Evolutionary conservation across 1,284 basidiomycete genomes (phyloP).

Genomic region (Erythrobasidium hasegawianum): DNA sequence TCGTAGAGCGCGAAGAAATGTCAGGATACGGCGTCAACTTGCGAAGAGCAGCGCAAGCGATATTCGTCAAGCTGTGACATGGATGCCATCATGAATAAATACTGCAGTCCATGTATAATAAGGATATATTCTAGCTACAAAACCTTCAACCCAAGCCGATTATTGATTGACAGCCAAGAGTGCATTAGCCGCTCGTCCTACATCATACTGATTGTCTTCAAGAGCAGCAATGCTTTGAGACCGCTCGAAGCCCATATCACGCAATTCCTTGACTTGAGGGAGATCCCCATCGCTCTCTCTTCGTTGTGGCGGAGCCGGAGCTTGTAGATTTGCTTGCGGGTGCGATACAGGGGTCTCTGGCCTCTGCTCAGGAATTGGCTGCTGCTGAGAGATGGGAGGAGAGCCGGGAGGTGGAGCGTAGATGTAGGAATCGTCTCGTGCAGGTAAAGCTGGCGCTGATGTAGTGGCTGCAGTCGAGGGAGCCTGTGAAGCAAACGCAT

Average conservation of each 20-base stretch:
- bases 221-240: conserved; percentile 71
- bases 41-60: too few species aligned
- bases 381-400: conserved; percentile 21
- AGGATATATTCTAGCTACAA: background rate
- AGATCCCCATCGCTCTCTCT: conserved; percentile 61
- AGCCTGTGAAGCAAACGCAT: too few species aligned
- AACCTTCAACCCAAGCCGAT: background rate
- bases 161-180: conserved; percentile 52
- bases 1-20: too few species aligned
- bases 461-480: background rate
- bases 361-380: background rate
- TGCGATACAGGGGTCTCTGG: background rate
- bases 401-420: conserved; percentile 15
- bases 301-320: conserved; percentile 7
- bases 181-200: conserved; percentile 67
- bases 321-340: background rate
- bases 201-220: conserved; percentile 67
- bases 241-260: conserved; percentile 76
- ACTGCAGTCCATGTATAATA: background rate
- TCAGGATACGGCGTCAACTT: too few species aligned
- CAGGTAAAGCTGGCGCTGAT: background rate
- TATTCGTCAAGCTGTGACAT: too few species aligned
- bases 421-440: background rate
- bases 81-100: too few species aligned
- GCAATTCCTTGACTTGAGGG: conserved; percentile 68